Evolutionary conservation across 345 rosid species (phyloP), one percentile per base, ranked within the genome.

Genomic region (Acer campestre): DNA sequence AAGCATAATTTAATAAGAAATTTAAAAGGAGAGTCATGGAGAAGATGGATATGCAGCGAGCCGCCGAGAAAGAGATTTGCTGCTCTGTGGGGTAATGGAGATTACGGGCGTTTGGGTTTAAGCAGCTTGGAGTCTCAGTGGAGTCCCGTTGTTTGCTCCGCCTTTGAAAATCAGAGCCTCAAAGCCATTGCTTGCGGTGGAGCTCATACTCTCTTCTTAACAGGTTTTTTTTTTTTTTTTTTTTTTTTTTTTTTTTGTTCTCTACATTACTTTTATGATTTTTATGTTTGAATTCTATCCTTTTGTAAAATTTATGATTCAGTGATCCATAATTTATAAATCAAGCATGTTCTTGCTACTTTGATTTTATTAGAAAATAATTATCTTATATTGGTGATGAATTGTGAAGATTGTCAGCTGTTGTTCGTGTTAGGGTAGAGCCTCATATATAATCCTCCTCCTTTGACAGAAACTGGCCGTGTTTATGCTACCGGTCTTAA

Each of bases 41-140:
- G 42, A 46, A 74, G 77, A 74, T 74, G 68, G 69, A 74, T 74
- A 48, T 74, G 61, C 2, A 76, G 67, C 16, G 42, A 27, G 11
- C 61, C 81, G 11, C 61, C 82, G 61, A 75, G 65, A 40, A 81
- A 79, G 70, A 68, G 90, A 61, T 82, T 83, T 16, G 98, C 90
- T 7, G 98, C 96, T 3, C 79, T 92, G 74, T 95, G 98, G 98
- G 99, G 99, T 6, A 92, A 92, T 64, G 99, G 99, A 14, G 98
- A 95, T 76, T 86, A 83, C 65, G 97, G 98, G 2, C 89, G 97
- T 71, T 84, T 93, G 76, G 99, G 99, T 42, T 77, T 86, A 13
- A 94, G 97, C 12, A 79, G 66, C 71, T 82, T 93, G 82, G 88
- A 91, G 56, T 93, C 98, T 74, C 94, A 80, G 75, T 91, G 94